Percentiles rank a stretch among this genome's conserved stretches.
Conservation (phyloP, 148 eudicot species). For the Nepenthes gracilis region DNA sequence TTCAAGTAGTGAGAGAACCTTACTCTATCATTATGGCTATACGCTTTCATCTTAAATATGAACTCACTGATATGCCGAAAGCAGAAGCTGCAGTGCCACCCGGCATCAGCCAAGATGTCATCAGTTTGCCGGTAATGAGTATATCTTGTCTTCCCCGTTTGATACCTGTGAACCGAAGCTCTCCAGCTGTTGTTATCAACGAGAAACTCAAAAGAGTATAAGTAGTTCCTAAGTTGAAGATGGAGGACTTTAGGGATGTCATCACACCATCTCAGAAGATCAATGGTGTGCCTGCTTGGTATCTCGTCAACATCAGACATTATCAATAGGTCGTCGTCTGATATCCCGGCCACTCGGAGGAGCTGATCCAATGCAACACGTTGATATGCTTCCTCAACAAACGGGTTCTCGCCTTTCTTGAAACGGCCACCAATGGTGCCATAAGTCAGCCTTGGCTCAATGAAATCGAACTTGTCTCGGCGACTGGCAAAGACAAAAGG, state of each 20-base stretch:
- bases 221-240: conserved; percentile 11
- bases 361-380: conserved; percentile 12
- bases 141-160: conserved; percentile 7
- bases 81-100: too few relatives aligned
- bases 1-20: too few relatives aligned
- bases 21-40: too few relatives aligned
- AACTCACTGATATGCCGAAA: too few relatives aligned
- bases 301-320: conserved; percentile 17
- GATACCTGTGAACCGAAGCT: conserved; percentile 14
- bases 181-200: conserved; percentile 15
- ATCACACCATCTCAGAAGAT: conserved; percentile 12
- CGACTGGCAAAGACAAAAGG: conserved; percentile 6
- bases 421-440: conserved; percentile 10
- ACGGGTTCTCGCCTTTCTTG: conserved; percentile 11
- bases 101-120: conserved; percentile 7
- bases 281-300: conserved; percentile 12
- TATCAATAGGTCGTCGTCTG: conserved; percentile 11
- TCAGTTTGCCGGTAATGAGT: conserved; percentile 8
- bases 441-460: conserved; percentile 10
- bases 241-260: conserved; percentile 10
- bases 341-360: conserved; percentile 8
- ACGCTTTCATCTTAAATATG: too few relatives aligned
- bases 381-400: conserved; percentile 14
- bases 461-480: conserved; percentile 6
- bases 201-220: conserved; percentile 12